Percentiles rank a stretch among this genome's conserved stretches.
These are phyloP conservation scores for Millerozyma acaciae DNA, from an alignment of 805 yeast species.

Conservation along the genomic window DNA sequence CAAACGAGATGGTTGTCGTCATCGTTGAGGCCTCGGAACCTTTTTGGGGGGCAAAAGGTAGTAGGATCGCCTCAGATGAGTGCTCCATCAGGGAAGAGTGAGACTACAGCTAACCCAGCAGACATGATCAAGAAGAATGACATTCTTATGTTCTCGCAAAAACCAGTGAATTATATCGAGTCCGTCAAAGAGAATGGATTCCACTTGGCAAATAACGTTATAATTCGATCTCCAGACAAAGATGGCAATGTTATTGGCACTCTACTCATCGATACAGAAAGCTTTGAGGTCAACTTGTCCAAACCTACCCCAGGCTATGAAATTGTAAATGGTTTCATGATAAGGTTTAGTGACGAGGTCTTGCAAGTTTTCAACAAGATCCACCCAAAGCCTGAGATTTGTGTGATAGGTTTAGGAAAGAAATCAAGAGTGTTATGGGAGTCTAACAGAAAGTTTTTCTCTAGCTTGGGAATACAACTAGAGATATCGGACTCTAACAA, in stretches of 20 bases:
- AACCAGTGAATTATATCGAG: slow-evolving; percentile 42
- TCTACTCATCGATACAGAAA: slow-evolving; percentile 52
- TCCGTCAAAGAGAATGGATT: slow-evolving; percentile 51
- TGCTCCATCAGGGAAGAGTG: slow-evolving; percentile 37
- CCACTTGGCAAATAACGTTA: slow-evolving; percentile 51
- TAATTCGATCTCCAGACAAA: slow-evolving; percentile 40
- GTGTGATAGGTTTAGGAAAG: slow-evolving; percentile 69
- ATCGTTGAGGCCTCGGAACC: too few species aligned
- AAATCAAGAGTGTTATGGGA: slow-evolving; percentile 61
- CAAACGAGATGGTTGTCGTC: too few species aligned
- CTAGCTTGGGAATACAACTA: slow-evolving; percentile 60
- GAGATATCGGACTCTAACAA: slow-evolving; percentile 62
- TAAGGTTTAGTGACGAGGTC: slow-evolving; percentile 45
- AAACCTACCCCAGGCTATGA: slow-evolving; percentile 39
- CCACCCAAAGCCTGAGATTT: slow-evolving; percentile 74
- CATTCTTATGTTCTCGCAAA: slow-evolving; percentile 37
- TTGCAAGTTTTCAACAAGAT: slow-evolving; percentile 49
- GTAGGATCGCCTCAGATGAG: slow-evolving; percentile 5
- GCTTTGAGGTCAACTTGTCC: slow-evolving; percentile 54
- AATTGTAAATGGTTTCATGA: slow-evolving; percentile 45
- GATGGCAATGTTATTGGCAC: slow-evolving; percentile 42
- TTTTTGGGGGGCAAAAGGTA: slow-evolving; percentile 10
- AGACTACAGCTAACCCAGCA: slow-evolving; percentile 39
- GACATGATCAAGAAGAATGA: slow-evolving; percentile 43
- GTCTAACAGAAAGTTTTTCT: slow-evolving; percentile 45